Base-by-base conservation (phyloP, 1,284 basidiomycete genomes). In the Cryptococcus sp. region DNA sequence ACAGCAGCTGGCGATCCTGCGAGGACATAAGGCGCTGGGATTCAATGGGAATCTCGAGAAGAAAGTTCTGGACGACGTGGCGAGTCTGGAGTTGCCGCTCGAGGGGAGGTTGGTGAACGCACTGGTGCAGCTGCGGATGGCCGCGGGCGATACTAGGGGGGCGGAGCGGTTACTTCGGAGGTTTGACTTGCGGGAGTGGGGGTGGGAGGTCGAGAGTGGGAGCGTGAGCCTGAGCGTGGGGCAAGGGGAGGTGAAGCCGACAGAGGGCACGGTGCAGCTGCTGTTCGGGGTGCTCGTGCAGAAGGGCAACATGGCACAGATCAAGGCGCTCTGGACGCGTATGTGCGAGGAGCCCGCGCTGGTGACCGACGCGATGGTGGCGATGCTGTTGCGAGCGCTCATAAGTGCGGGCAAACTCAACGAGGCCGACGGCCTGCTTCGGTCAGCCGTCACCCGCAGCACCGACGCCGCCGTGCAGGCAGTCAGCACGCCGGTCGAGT, bases 1-100 rank as follows among this genome's bases (percentile, higher is more conserved):
- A 16, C 62, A 64, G 48, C 70, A 72, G 61, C 37, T 72, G 39
- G 64, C 69, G 11, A 67, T 75, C 23, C 53, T 75, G 28, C 42
- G 59, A 12, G 72, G 71, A 12, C 67, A 72, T 53, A 60, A 66
- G 28, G 57, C 47, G 12, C 58, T 74, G 8, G 71, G 71, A 11
- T 45, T 58, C 13, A 65, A 68, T 44, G 50, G 47, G 9, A 52
- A 64, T 21, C 45, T 73, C 23, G 71, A 72, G 52, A 52, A 57
- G 16, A 62, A 62, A 23, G 66, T 73, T 6, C 52, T 72, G 21
- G 28, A 50, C 0, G 66, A 68, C 46, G 46, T 72, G 6, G 55
- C 55, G 12, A 35, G 42, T 12, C 51, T 71, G 20, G 56, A 55
- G 2, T 21, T 69, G n/a, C 46, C 60, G 15, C 50, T 61, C 5